Conservation (phyloP, 257 asterid species). For the Fraxinus quadrangulata region DNA sequence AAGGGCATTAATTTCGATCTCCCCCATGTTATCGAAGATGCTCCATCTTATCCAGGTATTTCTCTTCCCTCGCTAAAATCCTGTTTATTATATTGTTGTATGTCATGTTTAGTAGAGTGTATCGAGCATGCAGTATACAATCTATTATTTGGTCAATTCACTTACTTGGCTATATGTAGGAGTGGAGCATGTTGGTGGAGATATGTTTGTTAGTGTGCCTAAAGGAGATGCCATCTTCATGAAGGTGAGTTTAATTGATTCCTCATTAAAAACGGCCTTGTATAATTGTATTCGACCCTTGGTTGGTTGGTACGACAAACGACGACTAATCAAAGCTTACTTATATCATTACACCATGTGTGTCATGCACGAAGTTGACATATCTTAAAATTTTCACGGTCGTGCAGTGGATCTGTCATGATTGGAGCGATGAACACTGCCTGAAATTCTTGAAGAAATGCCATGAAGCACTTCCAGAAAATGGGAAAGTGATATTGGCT, state of each 20-base stretch:
- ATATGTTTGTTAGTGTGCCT: slow-evolving; percentile 85
- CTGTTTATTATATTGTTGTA: no score
- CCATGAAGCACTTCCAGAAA: slow-evolving; percentile 67
- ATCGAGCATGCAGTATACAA: background rate
- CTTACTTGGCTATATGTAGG: slow-evolving; percentile 35
- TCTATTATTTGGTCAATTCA: no score
- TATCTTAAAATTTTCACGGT: background rate
- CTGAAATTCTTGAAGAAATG: slow-evolving; percentile 72
- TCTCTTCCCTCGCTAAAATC: background rate
- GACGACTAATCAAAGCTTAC: no score
- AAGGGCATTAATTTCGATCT: slow-evolving; percentile 83
- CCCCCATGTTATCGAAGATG: slow-evolving; percentile 75
- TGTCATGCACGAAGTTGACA: background rate
- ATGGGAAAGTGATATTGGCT: slow-evolving; percentile 74
- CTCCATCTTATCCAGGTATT: slow-evolving; percentile 62
- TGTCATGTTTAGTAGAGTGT: background rate
- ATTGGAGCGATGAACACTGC: slow-evolving; percentile 88
- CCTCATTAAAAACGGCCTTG: background rate
- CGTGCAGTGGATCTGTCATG: slow-evolving; percentile 87
- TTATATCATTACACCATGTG: background rate
- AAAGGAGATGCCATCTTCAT: slow-evolving; percentile 85
- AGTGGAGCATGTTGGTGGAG: slow-evolving; percentile 86
- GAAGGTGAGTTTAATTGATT: slow-evolving; percentile 55
- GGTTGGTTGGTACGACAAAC: no score
- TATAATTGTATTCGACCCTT: no score